These are phyloP conservation scores for Spinacia oleracea DNA, from an alignment of 179 eudicot genomes.

Conservation along the genomic window DNA sequence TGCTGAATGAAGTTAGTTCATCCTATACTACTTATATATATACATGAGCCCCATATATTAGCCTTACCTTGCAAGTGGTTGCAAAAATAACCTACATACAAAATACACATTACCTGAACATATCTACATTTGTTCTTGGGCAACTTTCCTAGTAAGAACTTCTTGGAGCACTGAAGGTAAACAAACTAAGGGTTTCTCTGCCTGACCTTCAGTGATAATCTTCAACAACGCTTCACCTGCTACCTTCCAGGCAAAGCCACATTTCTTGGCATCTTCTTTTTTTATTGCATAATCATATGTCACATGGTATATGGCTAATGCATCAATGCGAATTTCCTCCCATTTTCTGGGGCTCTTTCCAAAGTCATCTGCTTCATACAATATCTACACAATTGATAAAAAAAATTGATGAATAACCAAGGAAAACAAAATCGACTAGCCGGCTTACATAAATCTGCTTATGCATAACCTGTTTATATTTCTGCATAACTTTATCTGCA, in stretches of 20 bases:
- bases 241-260: slow-evolving; percentile 74
- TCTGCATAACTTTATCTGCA: slow-evolving; percentile 40
- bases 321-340: slow-evolving; percentile 46
- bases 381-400: slow-evolving; percentile 13
- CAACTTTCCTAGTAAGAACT: background rate
- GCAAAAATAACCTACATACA: background rate
- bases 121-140: background rate
- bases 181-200: slow-evolving; percentile 28
- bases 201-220: slow-evolving; percentile 28
- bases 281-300: slow-evolving; percentile 46
- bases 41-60: background rate
- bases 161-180: slow-evolving; percentile 25
- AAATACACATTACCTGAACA: background rate
- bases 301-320: slow-evolving; percentile 58
- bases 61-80: background rate
- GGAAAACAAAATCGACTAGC: background rate
- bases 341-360: slow-evolving; percentile 40
- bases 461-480: slow-evolving; percentile 55
- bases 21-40: too few relatives aligned
- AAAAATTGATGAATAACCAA: background rate
- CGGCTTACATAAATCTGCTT: background rate
- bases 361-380: slow-evolving; percentile 59
- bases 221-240: slow-evolving; percentile 55
- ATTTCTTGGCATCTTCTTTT: slow-evolving; percentile 14
- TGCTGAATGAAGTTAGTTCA: too few relatives aligned